Evolutionary conservation across 352 stramenopile genomes (phyloP).

Genomic region (Blastocystis sp.): DNA sequence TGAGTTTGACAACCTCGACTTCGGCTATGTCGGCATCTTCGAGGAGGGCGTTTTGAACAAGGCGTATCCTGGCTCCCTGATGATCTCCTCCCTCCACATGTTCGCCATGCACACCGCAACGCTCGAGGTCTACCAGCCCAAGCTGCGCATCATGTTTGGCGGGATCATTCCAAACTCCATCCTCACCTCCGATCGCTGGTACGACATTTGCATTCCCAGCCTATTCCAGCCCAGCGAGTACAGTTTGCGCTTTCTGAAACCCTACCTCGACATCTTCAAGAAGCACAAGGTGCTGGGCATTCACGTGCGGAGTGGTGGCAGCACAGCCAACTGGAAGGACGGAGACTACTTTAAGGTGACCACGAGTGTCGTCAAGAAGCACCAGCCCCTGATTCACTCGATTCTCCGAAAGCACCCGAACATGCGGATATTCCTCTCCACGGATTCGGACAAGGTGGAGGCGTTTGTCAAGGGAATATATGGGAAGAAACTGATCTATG

Average conservation of each 20-base stretch:
- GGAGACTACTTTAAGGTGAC: slow-evolving; percentile 3
- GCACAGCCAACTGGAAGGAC: slow-evolving; percentile 21
- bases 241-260: not conserved
- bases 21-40: not conserved
- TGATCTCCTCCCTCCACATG: not conserved
- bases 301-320: slow-evolving; percentile 11
- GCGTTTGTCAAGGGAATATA: not conserved
- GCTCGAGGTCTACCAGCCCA: not conserved
- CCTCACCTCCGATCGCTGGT: slow-evolving; percentile 4
- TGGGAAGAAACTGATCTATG: not conserved
- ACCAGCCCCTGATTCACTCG: not conserved
- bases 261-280: slow-evolving; percentile 20
- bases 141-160: not conserved
- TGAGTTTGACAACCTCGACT: slow-evolving; percentile 42
- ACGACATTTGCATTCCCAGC: slow-evolving; percentile 33
- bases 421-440: slow-evolving; percentile 28
- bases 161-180: not conserved
- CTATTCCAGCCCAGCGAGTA: slow-evolving; percentile 17
- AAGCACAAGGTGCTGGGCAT: slow-evolving; percentile 39
- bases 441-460: slow-evolving; percentile 47
- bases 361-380: not conserved
- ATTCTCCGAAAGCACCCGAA: slow-evolving; percentile 6
- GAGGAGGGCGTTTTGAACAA: slow-evolving; percentile 11
- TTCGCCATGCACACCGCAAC: not conserved
- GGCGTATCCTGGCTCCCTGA: slow-evolving; percentile 21